A percentile compares a stretch with the other conserved stretches of the same genome.
These are phyloP conservation scores for Fusarium odoratissimum DNA, from an alignment of 2,329 filamentous ascomycete genomes.

Conservation along the genomic window DNA sequence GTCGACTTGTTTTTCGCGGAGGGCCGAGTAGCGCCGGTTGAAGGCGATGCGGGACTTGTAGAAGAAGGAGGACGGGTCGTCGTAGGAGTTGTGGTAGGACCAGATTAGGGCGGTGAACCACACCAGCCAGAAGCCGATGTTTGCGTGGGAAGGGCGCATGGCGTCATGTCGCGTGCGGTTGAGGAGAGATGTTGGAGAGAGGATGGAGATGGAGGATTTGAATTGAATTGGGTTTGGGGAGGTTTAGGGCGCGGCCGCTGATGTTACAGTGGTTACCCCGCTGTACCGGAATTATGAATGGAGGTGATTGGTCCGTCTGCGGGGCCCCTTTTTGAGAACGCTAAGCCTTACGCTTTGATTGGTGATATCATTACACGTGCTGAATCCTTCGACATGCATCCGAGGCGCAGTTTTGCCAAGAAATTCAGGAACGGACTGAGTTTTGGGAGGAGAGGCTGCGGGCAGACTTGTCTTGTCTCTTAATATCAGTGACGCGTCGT, in stretches of 20 bases:
- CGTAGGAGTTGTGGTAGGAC: conserved; percentile 48
- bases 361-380: not conserved
- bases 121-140: conserved; percentile 48
- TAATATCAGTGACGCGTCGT: too few relatives aligned
- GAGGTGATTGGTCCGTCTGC: not conserved
- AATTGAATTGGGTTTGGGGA: too few relatives aligned
- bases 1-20: conserved; percentile 45
- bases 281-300: not conserved
- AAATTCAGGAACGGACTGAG: too few relatives aligned
- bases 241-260: not conserved
- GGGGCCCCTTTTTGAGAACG: not conserved
- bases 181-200: not conserved
- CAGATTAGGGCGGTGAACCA: conserved; percentile 46
- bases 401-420: not conserved
- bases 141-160: conserved; percentile 47
- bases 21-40: conserved; percentile 41
- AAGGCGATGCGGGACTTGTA: conserved; percentile 47
- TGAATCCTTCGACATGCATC: not conserved
- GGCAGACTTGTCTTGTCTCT: too few relatives aligned
- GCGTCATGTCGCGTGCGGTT: conserved; percentile 23
- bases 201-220: not conserved
- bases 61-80: conserved; percentile 52
- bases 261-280: conserved; percentile 5
- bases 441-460: too few relatives aligned
- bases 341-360: conserved; percentile 11